A percentile compares a stretch with the other conserved stretches of the same genome.
These are phyloP conservation scores for Lactifluus subvellereus DNA, from an alignment of 768 basidiomycete species.

Conservation along the genomic window DNA sequence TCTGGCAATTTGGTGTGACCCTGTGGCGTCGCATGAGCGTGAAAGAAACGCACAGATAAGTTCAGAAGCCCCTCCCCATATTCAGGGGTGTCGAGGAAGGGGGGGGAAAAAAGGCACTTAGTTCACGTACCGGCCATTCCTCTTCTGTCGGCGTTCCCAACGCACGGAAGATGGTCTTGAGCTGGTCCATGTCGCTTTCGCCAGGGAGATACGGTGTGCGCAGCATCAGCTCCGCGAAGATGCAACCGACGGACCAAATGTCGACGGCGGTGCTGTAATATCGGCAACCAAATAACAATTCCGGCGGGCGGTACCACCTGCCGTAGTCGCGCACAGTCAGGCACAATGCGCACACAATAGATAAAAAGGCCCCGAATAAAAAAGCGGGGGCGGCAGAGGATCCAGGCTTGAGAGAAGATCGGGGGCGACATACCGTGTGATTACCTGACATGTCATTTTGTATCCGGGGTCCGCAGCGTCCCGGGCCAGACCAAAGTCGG, in stretches of 20 bases:
- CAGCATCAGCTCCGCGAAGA: conserved; percentile 96
- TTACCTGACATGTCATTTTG: conserved; percentile 98
- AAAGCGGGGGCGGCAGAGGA: no score
- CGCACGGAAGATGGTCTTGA: conserved; percentile 90
- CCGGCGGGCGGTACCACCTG: conserved; percentile 98
- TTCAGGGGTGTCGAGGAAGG: neutral
- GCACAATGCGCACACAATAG: neutral
- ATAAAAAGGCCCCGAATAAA: neutral
- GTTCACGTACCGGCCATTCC: conserved; percentile 82
- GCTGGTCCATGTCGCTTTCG: conserved; percentile 93
- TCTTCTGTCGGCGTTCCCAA: conserved; percentile 94
- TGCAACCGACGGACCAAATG: conserved; percentile 96
- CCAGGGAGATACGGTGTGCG: conserved; percentile 94
- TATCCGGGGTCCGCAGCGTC: conserved; percentile 93
- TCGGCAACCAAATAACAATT: conserved; percentile 84
- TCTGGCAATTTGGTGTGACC: conserved; percentile 89
- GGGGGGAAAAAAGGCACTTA: neutral
- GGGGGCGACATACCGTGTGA: conserved; percentile 69
- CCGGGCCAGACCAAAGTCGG: conserved; percentile 96
- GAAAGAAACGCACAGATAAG: neutral
- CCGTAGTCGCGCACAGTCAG: neutral
- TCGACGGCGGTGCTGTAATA: conserved; percentile 92
- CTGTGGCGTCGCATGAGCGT: conserved; percentile 36
- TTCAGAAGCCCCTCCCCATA: no score
- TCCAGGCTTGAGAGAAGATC: neutral